Evolutionary conservation across 2,329 filamentous ascomycete genomes (phyloP).

Genomic region (Pyrenochaeta sp.): DNA sequence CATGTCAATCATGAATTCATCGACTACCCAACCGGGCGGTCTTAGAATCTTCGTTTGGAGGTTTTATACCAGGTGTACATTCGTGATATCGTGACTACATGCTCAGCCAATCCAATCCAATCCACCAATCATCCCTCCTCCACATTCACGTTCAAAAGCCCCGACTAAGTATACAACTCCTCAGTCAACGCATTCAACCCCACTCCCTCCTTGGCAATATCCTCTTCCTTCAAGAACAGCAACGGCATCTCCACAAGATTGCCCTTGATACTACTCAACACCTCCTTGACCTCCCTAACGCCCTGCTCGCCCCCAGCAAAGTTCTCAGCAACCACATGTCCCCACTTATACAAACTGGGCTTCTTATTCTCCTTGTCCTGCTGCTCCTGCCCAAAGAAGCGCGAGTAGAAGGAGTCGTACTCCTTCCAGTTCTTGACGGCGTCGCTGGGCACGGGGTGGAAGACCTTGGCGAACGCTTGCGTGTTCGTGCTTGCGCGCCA

Average conservation of each 20-base stretch:
- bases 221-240: constrained; percentile 82
- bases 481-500: constrained; percentile 78
- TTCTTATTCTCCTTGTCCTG: constrained; percentile 51
- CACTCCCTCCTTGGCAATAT: constrained; percentile 84
- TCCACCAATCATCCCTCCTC: neutral
- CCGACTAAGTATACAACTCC: constrained; percentile 54
- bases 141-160: neutral
- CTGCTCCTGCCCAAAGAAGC: constrained; percentile 64
- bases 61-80: too few species aligned
- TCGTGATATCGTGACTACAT: too few species aligned
- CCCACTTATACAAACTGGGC: constrained; percentile 75
- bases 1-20: constrained; percentile 3
- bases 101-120: too few species aligned
- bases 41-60: too few species aligned
- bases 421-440: constrained; percentile 73
- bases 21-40: too few species aligned
- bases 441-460: constrained; percentile 79
- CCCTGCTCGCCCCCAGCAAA: constrained; percentile 54
- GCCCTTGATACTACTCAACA: constrained; percentile 74
- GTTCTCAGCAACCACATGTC: constrained; percentile 75
- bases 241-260: constrained; percentile 83
- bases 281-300: constrained; percentile 63
- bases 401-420: constrained; percentile 74
- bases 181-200: constrained; percentile 60
- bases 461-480: constrained; percentile 78